phyloP scores from a whole-genome alignment of 495 filamentous ascomycete genomes.

The Penicillium coffeae region DNA sequence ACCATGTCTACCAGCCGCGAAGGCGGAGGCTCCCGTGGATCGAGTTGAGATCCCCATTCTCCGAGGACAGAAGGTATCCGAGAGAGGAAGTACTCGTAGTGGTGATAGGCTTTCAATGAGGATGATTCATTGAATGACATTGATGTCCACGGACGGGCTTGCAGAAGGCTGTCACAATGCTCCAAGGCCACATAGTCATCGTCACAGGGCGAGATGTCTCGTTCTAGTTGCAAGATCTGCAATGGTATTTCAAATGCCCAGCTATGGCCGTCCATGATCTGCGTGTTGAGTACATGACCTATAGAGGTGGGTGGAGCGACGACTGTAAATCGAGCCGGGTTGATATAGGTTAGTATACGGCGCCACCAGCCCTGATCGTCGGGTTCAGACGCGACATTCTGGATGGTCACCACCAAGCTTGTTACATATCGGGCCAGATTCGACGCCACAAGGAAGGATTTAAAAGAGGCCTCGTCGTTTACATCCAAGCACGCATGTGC shows the following conservation, averaged over 20 bases:
- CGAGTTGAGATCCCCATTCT: slow-evolving; percentile 25
- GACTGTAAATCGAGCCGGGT: slow-evolving; percentile 31
- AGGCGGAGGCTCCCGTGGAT: background rate
- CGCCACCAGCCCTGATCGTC: slow-evolving; percentile 32
- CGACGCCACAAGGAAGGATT: slow-evolving; percentile 22
- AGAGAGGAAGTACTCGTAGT: slow-evolving; percentile 43
- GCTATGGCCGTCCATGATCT: slow-evolving; percentile 29
- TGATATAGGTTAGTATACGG: slow-evolving; percentile 23
- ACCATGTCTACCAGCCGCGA: slow-evolving; percentile 11
- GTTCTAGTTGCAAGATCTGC: slow-evolving; percentile 31
- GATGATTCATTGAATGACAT: slow-evolving; percentile 40
- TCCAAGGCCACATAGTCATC: slow-evolving; percentile 2
- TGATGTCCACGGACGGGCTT: slow-evolving; percentile 30
- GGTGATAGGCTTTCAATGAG: slow-evolving; percentile 39
- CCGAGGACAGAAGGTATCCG: slow-evolving; percentile 33
- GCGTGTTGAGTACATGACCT: slow-evolving; percentile 23
- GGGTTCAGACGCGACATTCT: slow-evolving; percentile 4
- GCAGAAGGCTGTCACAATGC: slow-evolving; percentile 17
- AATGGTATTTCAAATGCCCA: slow-evolving; percentile 41
- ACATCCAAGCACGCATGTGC: slow-evolving; percentile 28
- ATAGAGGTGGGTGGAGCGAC: slow-evolving; percentile 34
- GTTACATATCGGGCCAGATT: slow-evolving; percentile 28
- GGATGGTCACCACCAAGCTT: slow-evolving; percentile 27
- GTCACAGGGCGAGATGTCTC: slow-evolving; percentile 1
- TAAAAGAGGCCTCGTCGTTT: slow-evolving; percentile 24